Evolutionary conservation across 257 asterid genomes (phyloP).

Genomic region (Fraxinus quadrangulata): DNA sequence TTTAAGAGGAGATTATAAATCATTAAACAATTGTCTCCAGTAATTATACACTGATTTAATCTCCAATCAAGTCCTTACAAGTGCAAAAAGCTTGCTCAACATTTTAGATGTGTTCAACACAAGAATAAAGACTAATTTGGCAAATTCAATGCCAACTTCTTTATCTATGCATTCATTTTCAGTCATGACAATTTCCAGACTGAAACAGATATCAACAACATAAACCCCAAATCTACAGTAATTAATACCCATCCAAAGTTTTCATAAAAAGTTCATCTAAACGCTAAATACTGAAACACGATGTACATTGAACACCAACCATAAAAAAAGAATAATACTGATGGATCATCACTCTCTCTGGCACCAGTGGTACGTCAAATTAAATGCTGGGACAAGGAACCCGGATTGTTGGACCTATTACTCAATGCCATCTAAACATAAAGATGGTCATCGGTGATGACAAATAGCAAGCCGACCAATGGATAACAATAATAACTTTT

Average conservation of each 20-base stretch:
- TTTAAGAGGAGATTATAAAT: not conserved
- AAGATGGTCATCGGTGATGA: too few relatives aligned
- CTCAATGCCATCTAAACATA: too few relatives aligned
- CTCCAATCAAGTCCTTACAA: not conserved
- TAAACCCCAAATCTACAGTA: not conserved
- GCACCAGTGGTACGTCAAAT: too few relatives aligned
- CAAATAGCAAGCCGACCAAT: not conserved
- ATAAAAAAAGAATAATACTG: not conserved
- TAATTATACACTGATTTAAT: not conserved
- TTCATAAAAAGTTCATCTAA: not conserved
- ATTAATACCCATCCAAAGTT: not conserved
- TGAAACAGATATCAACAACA: not conserved
- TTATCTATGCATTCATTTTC: not conserved
- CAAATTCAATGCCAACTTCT: not conserved
- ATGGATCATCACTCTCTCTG: too few relatives aligned
- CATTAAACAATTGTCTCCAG: not conserved
- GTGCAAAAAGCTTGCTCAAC: not conserved
- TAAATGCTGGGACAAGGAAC: too few relatives aligned
- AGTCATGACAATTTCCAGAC: not conserved
- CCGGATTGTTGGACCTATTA: too few relatives aligned
- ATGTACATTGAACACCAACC: not conserved
- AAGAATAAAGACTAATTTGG: not conserved
- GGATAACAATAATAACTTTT: not conserved
- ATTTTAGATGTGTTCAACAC: not conserved
- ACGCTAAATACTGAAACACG: not conserved